Conservation (phyloP, 805 yeast species). For the Candida ortonii region DNA sequence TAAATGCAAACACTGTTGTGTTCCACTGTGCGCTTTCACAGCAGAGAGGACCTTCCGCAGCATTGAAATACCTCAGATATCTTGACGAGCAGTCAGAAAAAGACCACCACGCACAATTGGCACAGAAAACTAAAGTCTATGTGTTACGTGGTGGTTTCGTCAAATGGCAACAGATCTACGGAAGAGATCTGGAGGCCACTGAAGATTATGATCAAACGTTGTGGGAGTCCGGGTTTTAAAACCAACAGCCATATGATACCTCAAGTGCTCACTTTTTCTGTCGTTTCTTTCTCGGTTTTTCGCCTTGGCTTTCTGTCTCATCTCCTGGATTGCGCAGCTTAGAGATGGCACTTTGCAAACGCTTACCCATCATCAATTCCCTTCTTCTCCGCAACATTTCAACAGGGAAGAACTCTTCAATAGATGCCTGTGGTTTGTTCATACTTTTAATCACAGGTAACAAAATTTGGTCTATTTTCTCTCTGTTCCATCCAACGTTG, state of each 20-base stretch:
- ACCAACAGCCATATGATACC: too few species aligned
- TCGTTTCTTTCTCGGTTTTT: slow-evolving; percentile 6
- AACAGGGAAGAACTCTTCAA: slow-evolving; percentile 67
- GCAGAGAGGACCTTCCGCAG: slow-evolving; percentile 87
- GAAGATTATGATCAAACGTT: slow-evolving; percentile 52
- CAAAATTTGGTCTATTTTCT: slow-evolving; percentile 73
- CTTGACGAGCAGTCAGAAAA: slow-evolving; percentile 33
- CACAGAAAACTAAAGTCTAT: slow-evolving; percentile 44
- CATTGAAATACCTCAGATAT: slow-evolving; percentile 56
- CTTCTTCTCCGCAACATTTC: slow-evolving; percentile 48
- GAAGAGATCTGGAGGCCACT: slow-evolving; percentile 62
- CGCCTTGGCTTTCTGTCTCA: slow-evolving; percentile 2
- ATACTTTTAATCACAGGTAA: slow-evolving; percentile 81
- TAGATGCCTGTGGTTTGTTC: slow-evolving; percentile 63
- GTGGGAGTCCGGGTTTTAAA: slow-evolving; percentile 28
- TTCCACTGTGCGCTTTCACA: slow-evolving; percentile 93
- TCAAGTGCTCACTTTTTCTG: slow-evolving; percentile 1
- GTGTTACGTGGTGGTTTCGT: slow-evolving; percentile 83
- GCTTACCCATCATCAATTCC: slow-evolving; percentile 52
- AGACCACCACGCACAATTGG: slow-evolving; percentile 18
- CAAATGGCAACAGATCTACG: slow-evolving; percentile 76
- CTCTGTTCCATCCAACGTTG: slow-evolving; percentile 78
- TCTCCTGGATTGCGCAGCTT: slow-evolving; percentile 36
- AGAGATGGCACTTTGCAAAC: slow-evolving; percentile 57
- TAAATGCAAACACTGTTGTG: slow-evolving; percentile 50